Conservation (phyloP, 441 rosid genomes). For the Euphorbia schlechtendalii region DNA sequence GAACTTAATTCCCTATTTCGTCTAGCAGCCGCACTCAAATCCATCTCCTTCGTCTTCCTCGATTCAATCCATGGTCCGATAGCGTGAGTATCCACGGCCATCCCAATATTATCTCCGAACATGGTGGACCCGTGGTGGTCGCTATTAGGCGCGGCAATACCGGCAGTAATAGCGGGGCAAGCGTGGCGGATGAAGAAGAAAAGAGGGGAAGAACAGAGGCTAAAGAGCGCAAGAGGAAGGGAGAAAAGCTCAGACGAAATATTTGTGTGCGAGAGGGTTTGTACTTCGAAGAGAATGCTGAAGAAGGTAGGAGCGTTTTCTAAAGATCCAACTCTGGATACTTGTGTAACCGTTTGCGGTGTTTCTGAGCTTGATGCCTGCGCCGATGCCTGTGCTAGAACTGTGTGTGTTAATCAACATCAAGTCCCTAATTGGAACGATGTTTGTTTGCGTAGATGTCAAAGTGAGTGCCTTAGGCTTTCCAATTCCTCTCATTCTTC, state of each 20-base stretch:
- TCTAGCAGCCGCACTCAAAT: no score
- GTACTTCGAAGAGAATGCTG: slow-evolving; percentile 12
- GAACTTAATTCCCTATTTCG: no score
- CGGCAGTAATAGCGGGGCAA: slow-evolving; percentile 44
- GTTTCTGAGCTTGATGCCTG: slow-evolving; percentile 47
- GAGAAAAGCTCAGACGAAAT: slow-evolving; percentile 33
- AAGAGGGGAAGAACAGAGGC: slow-evolving; percentile 40
- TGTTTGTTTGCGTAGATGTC: slow-evolving; percentile 42
- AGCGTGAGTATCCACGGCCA: no score
- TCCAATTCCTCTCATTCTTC: no score
- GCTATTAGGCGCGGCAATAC: slow-evolving; percentile 38
- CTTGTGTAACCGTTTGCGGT: slow-evolving; percentile 14
- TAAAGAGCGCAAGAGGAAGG: slow-evolving; percentile 37
- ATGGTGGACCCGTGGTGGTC: slow-evolving; percentile 60
- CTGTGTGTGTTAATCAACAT: slow-evolving; percentile 41
- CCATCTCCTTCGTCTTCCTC: no score
- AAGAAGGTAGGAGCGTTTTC: slow-evolving; percentile 12
- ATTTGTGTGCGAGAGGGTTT: slow-evolving; percentile 14
- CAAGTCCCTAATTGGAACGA: slow-evolving; percentile 54
- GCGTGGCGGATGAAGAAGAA: slow-evolving; percentile 38
- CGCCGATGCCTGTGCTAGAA: slow-evolving; percentile 44
- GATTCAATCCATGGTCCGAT: no score
- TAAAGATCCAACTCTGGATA: slow-evolving; percentile 10
- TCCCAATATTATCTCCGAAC: not conserved
- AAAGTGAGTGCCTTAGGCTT: slow-evolving; percentile 38